A percentile compares a stretch with the other conserved stretches of the same genome.
Evolutionary conservation across 495 filamentous ascomycete species (phyloP).

Genomic region (Filosporella fistucella): DNA sequence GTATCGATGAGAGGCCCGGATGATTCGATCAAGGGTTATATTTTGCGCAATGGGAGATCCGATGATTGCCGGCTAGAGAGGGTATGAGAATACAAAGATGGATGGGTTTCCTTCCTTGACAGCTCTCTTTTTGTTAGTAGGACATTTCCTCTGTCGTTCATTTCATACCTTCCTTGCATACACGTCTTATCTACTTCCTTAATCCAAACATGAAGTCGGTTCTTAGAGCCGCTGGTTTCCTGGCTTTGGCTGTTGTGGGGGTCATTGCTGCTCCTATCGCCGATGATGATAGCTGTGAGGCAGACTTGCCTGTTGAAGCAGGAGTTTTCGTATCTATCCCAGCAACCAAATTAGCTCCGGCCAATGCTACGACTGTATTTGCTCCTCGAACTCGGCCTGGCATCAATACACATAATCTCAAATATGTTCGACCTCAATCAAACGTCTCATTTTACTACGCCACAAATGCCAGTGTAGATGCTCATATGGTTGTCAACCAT

Average conservation of each 20-base stretch:
- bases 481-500: conserved; percentile 23
- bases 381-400: conserved; percentile 19
- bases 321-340: neutral
- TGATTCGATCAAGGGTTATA: no score
- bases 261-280: neutral
- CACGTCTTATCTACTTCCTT: neutral
- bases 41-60: no score
- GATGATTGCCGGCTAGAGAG: no score
- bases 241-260: conserved; percentile 1
- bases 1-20: no score
- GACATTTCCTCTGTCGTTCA: no score
- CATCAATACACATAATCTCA: conserved; percentile 19
- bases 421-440: conserved; percentile 20
- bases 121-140: no score
- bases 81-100: no score
- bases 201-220: conserved; percentile 12
- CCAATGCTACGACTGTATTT: conserved; percentile 20
- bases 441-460: conserved; percentile 25
- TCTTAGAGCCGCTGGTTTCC: neutral
- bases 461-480: conserved; percentile 15
- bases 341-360: neutral
- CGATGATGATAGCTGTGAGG: conserved; percentile 6
- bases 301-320: neutral
- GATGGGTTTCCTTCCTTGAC: no score
- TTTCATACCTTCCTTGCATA: no score